Percentiles rank a stretch among this genome's conserved stretches.
Conservation (phyloP, 225 moss, liverwort and hornwort species). For the Pseudoscleropodium purum region DNA sequence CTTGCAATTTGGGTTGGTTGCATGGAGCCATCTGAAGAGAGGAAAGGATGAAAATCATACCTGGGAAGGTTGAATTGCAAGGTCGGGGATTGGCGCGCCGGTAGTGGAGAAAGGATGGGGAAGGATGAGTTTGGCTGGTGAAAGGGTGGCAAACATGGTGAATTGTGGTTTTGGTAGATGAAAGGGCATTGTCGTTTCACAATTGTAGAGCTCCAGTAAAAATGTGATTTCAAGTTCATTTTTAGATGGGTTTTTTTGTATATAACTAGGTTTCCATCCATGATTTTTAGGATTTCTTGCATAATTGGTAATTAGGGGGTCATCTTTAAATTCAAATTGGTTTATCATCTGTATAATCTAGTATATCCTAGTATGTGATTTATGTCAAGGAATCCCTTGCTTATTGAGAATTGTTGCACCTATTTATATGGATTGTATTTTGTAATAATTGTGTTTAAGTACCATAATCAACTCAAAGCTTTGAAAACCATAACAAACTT, state of each 20-base stretch:
- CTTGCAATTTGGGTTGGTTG: not conserved
- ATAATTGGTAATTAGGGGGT: not conserved
- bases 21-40: not conserved
- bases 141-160: not conserved
- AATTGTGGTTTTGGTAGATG: not conserved
- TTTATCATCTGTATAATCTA: fast-evolving
- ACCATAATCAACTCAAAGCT: not conserved
- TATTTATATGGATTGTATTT: not conserved
- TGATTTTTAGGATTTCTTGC: not conserved
- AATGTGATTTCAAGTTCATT: too few relatives aligned
- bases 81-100: not conserved
- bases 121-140: not conserved
- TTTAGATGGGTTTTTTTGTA: too few relatives aligned
- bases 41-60: not conserved
- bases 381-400: not conserved
- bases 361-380: not conserved
- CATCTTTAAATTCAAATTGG: not conserved
- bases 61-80: not conserved
- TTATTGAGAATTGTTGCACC: fast-evolving
- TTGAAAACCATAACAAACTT: not conserved
- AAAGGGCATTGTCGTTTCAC: not conserved
- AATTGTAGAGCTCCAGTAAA: not conserved
- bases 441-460: not conserved
- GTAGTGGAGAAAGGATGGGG: not conserved
- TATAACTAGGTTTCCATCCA: not conserved